These are phyloP conservation scores for Xylariaceae sp. DNA, from an alignment of 2,329 filamentous ascomycete species.

Conservation along the genomic window DNA sequence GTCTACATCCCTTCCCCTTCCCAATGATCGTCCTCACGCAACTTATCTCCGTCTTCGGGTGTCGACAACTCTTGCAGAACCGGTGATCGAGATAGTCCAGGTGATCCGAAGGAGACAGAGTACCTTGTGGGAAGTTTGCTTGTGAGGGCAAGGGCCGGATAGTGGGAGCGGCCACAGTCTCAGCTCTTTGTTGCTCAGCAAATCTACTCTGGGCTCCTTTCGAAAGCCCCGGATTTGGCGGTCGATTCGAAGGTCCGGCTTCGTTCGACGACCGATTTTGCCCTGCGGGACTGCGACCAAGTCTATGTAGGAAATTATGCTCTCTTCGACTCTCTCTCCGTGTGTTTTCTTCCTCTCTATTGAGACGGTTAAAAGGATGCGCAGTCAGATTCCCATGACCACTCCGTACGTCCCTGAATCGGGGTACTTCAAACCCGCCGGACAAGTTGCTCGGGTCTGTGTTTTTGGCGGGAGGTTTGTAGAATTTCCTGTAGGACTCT, in stretches of 20 bases:
- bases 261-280: too few species aligned
- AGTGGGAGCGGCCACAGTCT: too few species aligned
- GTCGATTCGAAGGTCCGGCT: too few species aligned
- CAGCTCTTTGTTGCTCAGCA: too few species aligned
- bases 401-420: conserved; percentile 22
- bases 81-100: neutral
- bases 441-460: neutral
- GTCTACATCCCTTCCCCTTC: conserved; percentile 16
- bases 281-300: too few species aligned
- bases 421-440: conserved; percentile 8
- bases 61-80: conserved; percentile 23
- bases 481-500: conserved; percentile 6
- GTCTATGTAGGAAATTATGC: too few species aligned
- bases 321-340: too few species aligned
- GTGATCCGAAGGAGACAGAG: neutral
- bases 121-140: neutral
- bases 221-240: too few species aligned
- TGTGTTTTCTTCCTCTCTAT: too few species aligned
- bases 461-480: conserved; percentile 9
- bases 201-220: too few species aligned
- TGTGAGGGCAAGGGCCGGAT: neutral
- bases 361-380: conserved; percentile 16
- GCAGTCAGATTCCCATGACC: conserved; percentile 19
- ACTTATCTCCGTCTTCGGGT: conserved; percentile 22
- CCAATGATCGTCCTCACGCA: conserved; percentile 24